Base-by-base conservation (phyloP, 345 rosid genomes). In the Raphanus sativus region DNA sequence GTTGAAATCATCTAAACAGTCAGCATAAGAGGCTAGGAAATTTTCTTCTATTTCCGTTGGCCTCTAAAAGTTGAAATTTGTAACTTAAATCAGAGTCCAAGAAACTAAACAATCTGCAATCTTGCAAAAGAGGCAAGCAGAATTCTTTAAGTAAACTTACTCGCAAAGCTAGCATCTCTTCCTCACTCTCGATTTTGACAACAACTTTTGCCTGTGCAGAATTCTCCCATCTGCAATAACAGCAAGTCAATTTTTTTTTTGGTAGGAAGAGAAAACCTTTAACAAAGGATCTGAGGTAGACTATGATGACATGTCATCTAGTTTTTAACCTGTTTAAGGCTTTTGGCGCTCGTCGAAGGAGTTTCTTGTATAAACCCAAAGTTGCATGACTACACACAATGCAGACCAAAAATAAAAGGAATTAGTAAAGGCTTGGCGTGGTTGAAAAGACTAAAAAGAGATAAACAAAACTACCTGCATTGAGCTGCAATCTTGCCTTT, bases 401-500 rank as follows among this genome's bases (percentile, higher is more conserved):
- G 71, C 38, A 80, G 30, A 48, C 16, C 16, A 28, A 3, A 28
- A 33, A 6, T 33, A 50, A 45, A 52, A 66, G 10, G 48, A 76
- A 45, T n/a, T 11, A 42, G 0, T 33, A 21, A 21, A 10, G 8
- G 60, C 1, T 67, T 61, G 5, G 38, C n/a, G 17, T 48, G 63
- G 50, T 10, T 8, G 30, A 68, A 13, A 26, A 26, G 29, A 42
- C 50, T 42, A 11, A 11, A n/a, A n/a, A n/a, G n/a, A n/a, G n/a
- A n/a, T n/a, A n/a, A n/a, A n/a, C n/a, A n/a, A n/a, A n/a, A n/a
- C n/a, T n/a, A n/a, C 99, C 99, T 91, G 93, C 99, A 95, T 65
- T 95, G 98, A 45, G 99, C 97, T 17, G 97, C 98, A 86, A 93
- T 90, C 86, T 95, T 95, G 48, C 99, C 99, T 83, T 95, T 93